phyloP scores from a whole-genome alignment of 768 basidiomycete genomes.

The Lentinula detonsa region DNA sequence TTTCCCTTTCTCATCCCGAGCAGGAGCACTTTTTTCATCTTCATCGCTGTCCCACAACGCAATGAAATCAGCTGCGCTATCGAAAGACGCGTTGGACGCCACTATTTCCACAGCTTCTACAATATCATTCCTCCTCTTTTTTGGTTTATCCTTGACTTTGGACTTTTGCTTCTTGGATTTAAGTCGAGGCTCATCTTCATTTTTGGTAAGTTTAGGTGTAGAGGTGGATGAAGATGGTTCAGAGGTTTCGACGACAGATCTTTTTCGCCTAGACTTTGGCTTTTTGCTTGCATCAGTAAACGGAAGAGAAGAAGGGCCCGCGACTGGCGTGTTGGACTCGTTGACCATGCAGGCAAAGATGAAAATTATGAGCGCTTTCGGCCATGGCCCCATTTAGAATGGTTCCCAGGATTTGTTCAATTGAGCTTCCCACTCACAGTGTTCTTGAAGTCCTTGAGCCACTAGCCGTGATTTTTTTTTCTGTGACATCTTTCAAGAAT shows the following conservation, averaged over 20 bases:
- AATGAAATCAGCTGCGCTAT: conserved; percentile 24
- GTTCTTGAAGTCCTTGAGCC: too few relatives aligned
- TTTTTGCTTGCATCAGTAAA: not conserved
- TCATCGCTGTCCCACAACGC: conserved; percentile 14
- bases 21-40: conserved; percentile 8
- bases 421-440: too few relatives aligned
- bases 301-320: not conserved
- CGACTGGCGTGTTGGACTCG: not conserved
- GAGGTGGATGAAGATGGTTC: not conserved
- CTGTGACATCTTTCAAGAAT: too few relatives aligned
- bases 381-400: too few relatives aligned
- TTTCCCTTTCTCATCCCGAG: not conserved
- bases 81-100: conserved; percentile 6
- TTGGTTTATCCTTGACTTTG: not conserved
- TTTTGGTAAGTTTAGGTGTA: not conserved
- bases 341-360: not conserved
- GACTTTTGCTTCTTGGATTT: not conserved
- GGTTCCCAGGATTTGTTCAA: too few relatives aligned
- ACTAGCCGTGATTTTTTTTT: too few relatives aligned
- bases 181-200: not conserved
- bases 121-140: not conserved
- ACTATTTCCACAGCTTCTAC: not conserved
- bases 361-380: not conserved
- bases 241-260: not conserved
- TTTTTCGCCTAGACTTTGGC: not conserved